Base-by-base conservation (phyloP, 1,284 basidiomycete species). In the Pulveroboletus sp. region DNA sequence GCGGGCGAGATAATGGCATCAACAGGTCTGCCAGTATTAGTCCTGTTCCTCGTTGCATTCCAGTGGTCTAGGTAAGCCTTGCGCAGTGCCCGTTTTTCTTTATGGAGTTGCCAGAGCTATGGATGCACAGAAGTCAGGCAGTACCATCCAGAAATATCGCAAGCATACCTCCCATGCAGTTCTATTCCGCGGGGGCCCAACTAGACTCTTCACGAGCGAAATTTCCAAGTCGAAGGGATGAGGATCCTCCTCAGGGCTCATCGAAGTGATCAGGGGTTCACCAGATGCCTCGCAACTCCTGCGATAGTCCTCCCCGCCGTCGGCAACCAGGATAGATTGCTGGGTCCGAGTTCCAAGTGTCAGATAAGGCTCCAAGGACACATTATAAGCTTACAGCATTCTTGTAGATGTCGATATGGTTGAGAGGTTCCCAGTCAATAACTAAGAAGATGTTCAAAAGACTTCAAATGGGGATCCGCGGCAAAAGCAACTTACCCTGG, bases 1-100 rank as follows among this genome's bases (percentile, higher is more conserved):
- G 78, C 77, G 11, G 86, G 86, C 5, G 75, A 74, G 42, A 91
- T 82, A 52, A 90, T 79, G 0, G 83, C 84, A 63, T 90, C 86
- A 10, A 87, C 77, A 0, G 86, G 84, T 33, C 86, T 74, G 0
- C 84, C 83, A 0, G 86, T 87, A 1, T 78, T 78, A 6, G 86
- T 87, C 26, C 65, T 56, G 1, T 55, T 64, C 15, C 60, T 65
- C 0, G 84, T 86, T 10, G 74, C 75, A 46, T 83, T 76, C 87
- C 86, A 89, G 47, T 81, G 77, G 50, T 81, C 79, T 15, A 87
- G 72, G 62, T 86, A 81, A 28, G 74, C 75, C 64, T 82, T 79
- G 35, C 83, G 74, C 18, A 84, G 54, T 28, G 75, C 73, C 8
- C 74, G 73, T 58, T 78, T 81, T 58, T 74, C 73, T 58, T 78